These are phyloP conservation scores for Phytopythium cucurbitacearum DNA, from an alignment of 352 stramenopile species.

Conservation along the genomic window DNA sequence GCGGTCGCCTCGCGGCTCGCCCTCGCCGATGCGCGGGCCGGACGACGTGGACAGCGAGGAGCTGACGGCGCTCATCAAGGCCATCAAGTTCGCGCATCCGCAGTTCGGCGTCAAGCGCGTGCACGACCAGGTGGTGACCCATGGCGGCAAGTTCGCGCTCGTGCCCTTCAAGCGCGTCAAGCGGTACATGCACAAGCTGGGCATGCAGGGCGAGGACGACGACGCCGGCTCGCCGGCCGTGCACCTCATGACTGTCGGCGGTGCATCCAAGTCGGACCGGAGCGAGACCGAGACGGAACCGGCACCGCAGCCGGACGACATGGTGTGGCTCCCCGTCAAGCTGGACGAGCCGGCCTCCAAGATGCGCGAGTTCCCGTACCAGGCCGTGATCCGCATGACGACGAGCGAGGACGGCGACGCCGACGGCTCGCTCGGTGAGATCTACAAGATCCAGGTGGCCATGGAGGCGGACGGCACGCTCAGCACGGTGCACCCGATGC, in stretches of 20 bases:
- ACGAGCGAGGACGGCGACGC: conserved; percentile 62
- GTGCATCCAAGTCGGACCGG: conserved; percentile 63
- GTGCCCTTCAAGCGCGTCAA: conserved; percentile 81
- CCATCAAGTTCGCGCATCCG: conserved; percentile 83
- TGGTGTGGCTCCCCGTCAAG: conserved; percentile 79
- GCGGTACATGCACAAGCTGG: conserved; percentile 84
- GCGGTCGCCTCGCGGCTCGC: conserved; percentile 12
- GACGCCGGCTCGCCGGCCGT: conserved; percentile 35
- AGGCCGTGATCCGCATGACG: conserved; percentile 85
- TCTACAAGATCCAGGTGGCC: conserved; percentile 90
- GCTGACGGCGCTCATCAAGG: conserved; percentile 81
- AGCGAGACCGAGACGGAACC: conserved; percentile 6
- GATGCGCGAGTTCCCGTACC: conserved; percentile 72
- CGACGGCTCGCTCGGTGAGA: conserved; percentile 72
- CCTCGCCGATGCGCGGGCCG: conserved; percentile 20
- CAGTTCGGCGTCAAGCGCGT: conserved; percentile 82
- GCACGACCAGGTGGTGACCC: conserved; percentile 67
- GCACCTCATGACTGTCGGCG: conserved; percentile 83
- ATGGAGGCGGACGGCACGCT: conserved; percentile 53
- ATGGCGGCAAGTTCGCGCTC: conserved; percentile 72
- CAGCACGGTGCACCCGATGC: conserved; percentile 76
- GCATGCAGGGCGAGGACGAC: conserved; percentile 32
- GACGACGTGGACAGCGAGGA: conserved; percentile 65
- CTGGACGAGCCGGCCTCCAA: conserved; percentile 80
- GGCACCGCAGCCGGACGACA: conserved; percentile 20